Conservation (phyloP, 1,284 basidiomycete genomes). For the Fomitopsis schrenkii region DNA sequence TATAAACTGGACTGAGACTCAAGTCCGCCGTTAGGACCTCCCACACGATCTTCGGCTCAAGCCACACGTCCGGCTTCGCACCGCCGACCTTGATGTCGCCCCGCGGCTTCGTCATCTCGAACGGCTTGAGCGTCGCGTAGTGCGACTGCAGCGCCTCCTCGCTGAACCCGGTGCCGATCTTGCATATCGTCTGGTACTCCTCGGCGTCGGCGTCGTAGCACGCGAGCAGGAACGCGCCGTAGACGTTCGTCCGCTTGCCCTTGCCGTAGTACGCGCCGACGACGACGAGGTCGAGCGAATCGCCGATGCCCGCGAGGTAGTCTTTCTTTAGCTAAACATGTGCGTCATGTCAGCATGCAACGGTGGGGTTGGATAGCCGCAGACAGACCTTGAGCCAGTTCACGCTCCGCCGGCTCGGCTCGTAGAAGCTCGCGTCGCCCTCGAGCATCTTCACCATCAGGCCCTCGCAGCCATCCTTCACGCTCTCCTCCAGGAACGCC, state of each 20-base stretch:
- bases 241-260: slow-evolving; percentile 95
- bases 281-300: slow-evolving; percentile 96
- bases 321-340: slow-evolving; percentile 86
- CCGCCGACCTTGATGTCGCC: slow-evolving; percentile 83
- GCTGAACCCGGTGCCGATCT: slow-evolving; percentile 97
- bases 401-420: slow-evolving; percentile 90
- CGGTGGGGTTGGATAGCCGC: background rate
- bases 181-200: slow-evolving; percentile 95
- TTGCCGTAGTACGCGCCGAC: slow-evolving; percentile 97
- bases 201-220: slow-evolving; percentile 92
- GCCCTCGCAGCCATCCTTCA: slow-evolving; percentile 95
- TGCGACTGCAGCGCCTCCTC: slow-evolving; percentile 88
- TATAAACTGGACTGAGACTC: slow-evolving; percentile 95
- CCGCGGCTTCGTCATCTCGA: slow-evolving; percentile 69
- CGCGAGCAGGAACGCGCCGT: slow-evolving; percentile 93
- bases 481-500: slow-evolving; percentile 90
- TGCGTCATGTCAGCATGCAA: background rate
- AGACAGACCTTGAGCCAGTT: slow-evolving; percentile 92
- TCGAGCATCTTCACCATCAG: slow-evolving; percentile 99
- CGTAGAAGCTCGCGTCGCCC: slow-evolving; percentile 88
- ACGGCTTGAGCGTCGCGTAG: slow-evolving; percentile 76
- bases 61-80: slow-evolving; percentile 93
- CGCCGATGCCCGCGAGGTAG: slow-evolving; percentile 95
- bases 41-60: slow-evolving; percentile 95
- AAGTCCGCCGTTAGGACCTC: slow-evolving; percentile 97